These are phyloP conservation scores for Clavispora fructus DNA, from an alignment of 805 yeast species.

Conservation along the genomic window DNA sequence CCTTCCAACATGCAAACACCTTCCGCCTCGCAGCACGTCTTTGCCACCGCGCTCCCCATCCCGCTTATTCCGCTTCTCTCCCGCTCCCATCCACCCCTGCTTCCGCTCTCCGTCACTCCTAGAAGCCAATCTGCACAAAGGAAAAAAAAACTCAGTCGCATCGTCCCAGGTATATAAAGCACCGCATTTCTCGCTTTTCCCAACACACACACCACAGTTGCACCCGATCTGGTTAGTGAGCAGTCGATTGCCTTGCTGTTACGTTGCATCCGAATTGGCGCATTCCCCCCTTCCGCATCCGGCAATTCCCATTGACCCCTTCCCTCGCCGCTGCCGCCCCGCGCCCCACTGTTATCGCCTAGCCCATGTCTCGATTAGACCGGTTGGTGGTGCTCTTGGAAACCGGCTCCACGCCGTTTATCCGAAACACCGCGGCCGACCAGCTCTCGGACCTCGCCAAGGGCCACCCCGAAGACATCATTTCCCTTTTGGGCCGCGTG, in stretches of 20 bases:
- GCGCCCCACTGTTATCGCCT: background rate
- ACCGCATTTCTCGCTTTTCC: conserved; percentile 1
- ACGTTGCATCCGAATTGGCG: background rate
- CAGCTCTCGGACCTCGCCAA: conserved; percentile 92
- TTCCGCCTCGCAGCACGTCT: no score
- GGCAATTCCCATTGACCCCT: no score
- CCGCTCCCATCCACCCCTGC: no score
- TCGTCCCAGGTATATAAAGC: conserved; percentile 5
- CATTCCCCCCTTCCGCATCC: no score
- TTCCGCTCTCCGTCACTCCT: no score
- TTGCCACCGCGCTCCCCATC: no score
- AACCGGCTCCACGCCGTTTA: conserved; percentile 91
- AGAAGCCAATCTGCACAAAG: background rate
- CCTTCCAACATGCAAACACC: no score
- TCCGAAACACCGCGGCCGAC: conserved; percentile 94
- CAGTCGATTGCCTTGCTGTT: background rate
- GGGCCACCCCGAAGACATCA: conserved; percentile 89
- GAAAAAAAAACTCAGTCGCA: background rate
- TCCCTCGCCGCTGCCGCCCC: no score
- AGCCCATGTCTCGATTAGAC: conserved; percentile 47
- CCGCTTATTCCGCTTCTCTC: no score
- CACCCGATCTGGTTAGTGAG: background rate
- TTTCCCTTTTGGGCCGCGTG: conserved; percentile 78
- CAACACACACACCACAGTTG: background rate
- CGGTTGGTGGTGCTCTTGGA: conserved; percentile 63